Percentiles rank a stretch among this genome's conserved stretches.
These are phyloP conservation scores for Pluteus cervinus DNA, from an alignment of 768 basidiomycete species.

Conservation along the genomic window DNA sequence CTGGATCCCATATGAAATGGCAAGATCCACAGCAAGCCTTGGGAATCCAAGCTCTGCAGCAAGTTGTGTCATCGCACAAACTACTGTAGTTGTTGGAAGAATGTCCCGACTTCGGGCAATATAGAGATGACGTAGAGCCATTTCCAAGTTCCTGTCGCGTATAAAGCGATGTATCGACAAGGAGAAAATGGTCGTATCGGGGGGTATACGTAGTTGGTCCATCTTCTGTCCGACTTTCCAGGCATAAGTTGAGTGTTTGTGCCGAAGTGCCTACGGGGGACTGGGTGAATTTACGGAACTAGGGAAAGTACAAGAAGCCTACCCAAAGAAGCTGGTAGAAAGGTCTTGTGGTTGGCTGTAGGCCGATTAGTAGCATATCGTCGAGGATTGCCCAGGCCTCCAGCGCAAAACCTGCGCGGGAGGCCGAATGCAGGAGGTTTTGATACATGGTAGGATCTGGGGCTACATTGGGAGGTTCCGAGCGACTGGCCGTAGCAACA, in stretches of 20 bases:
- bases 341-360: conserved; percentile 43
- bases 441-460: conserved; percentile 57
- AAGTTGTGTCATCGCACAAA: conserved; percentile 45
- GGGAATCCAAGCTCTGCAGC: conserved; percentile 51
- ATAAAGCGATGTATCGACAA: conserved; percentile 44
- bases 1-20: conserved; percentile 49
- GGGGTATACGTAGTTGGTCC: conserved; percentile 39
- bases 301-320: conserved; percentile 8
- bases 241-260: conserved; percentile 29
- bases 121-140: conserved; percentile 55
- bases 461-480: no score
- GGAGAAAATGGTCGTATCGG: conserved; percentile 49
- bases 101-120: conserved; percentile 50
- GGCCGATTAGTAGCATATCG: conserved; percentile 52
- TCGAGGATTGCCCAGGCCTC: conserved; percentile 64
- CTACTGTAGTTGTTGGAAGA: conserved; percentile 41
- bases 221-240: conserved; percentile 52
- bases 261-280: conserved; percentile 37
- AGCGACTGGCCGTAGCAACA: no score
- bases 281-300: not conserved
- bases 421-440: conserved; percentile 44
- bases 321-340: conserved; percentile 63
- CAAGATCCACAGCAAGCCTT: conserved; percentile 68
- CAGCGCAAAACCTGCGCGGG: conserved; percentile 31
- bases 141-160: conserved; percentile 51